Percentiles rank a stretch among this genome's conserved stretches.
phyloP scores from a whole-genome alignment of 176 grass and related monocot genomes.

The Avena sativa region DNA sequence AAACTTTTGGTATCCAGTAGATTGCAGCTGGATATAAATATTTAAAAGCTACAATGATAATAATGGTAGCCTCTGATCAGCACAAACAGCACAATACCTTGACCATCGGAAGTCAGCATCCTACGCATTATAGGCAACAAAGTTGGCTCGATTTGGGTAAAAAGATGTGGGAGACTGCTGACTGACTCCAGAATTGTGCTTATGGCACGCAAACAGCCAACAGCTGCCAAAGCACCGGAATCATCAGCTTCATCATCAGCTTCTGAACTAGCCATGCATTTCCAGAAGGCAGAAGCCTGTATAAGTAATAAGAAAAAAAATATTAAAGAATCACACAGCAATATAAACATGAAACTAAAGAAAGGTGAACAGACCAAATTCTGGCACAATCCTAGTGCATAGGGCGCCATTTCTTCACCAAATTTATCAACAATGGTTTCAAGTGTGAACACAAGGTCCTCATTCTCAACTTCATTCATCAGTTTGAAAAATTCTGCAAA shows the following conservation, averaged over 20 bases:
- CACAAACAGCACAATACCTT: conserved; percentile 64
- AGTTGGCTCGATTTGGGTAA: conserved; percentile 83
- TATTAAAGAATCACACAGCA: conserved; percentile 36
- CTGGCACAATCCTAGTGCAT: conserved; percentile 96
- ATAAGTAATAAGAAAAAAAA: not conserved
- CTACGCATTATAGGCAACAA: conserved; percentile 85
- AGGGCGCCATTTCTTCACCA: conserved; percentile 98
- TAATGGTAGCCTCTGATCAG: not conserved
- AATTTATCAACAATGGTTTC: conserved; percentile 97
- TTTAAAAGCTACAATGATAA: conserved; percentile 8
- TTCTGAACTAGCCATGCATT: conserved; percentile 90
- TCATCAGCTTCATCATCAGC: conserved; percentile 91
- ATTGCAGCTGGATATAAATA: not conserved
- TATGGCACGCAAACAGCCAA: conserved; percentile 89
- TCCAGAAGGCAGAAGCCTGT: conserved; percentile 89
- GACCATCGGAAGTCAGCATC: conserved; percentile 91
- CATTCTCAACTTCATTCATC: conserved; percentile 96
- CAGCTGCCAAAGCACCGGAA: conserved; percentile 87
- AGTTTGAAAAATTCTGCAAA: conserved; percentile 91
- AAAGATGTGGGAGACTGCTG: conserved; percentile 91
- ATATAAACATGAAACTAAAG: not conserved
- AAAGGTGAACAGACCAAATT: conserved; percentile 67
- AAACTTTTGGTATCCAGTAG: not conserved
- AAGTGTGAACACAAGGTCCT: conserved; percentile 91
- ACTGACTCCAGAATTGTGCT: conserved; percentile 94